Conservation (phyloP, 768 basidiomycete genomes). For the Tricholoma terreum region DNA sequence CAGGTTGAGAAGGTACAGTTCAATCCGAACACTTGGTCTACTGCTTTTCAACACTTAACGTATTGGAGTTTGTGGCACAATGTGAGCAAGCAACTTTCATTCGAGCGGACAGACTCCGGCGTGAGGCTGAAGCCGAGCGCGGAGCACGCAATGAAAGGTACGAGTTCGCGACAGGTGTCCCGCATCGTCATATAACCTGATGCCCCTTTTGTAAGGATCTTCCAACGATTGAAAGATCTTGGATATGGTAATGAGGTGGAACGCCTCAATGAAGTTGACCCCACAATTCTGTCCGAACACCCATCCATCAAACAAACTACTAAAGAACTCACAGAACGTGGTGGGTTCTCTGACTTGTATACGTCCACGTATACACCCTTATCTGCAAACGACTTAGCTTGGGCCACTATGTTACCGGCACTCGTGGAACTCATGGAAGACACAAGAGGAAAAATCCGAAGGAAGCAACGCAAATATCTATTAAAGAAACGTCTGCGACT, state of each 20-base stretch:
- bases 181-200: neutral
- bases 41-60: neutral
- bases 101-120: neutral
- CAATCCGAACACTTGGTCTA: neutral
- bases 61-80: neutral
- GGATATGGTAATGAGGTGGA: constrained; percentile 22
- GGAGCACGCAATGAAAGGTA: constrained; percentile 12
- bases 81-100: neutral
- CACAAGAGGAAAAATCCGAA: constrained; percentile 13
- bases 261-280: constrained; percentile 10
- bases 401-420: constrained; percentile 14
- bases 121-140: constrained; percentile 10
- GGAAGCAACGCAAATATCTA: constrained; percentile 16
- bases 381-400: constrained; percentile 8
- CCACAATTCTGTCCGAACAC: constrained; percentile 13
- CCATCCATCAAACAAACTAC: constrained; percentile 9
- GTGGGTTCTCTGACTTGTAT: constrained; percentile 7
- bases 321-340: constrained; percentile 15
- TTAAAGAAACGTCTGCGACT: constrained; percentile 17
- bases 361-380: neutral
- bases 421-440: constrained; percentile 16
- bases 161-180: neutral
- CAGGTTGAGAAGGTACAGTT: neutral
- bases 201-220: constrained; percentile 10
- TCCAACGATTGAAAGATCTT: constrained; percentile 11